phyloP scores from a whole-genome alignment of 2,329 filamentous ascomycete genomes.

The Paracamarosporium sp. region DNA sequence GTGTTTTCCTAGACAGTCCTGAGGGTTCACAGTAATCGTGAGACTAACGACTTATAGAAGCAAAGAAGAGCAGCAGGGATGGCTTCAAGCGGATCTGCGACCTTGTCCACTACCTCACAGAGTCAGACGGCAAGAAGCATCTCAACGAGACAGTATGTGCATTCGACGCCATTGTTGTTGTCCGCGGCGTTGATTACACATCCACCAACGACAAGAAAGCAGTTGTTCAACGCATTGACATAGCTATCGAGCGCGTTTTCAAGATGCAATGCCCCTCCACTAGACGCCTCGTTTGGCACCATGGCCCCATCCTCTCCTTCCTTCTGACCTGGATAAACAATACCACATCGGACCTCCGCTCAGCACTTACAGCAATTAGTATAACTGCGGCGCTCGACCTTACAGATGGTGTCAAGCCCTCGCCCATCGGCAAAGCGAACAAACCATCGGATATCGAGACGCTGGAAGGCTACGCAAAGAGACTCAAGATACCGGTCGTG shows the following conservation, averaged over 20 bases:
- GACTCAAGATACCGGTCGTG: conserved; percentile 31
- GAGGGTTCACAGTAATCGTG: neutral
- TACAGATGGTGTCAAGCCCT: conserved; percentile 24
- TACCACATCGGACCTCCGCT: conserved; percentile 31
- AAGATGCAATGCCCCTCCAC: conserved; percentile 5
- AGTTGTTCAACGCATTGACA: conserved; percentile 32
- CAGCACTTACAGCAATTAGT: conserved; percentile 28
- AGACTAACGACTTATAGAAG: conserved; percentile 5
- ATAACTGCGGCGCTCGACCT: conserved; percentile 32
- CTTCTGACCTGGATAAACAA: conserved; percentile 37
- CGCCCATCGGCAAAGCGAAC: conserved; percentile 27
- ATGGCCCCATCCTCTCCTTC: conserved; percentile 36
- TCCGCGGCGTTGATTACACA: conserved; percentile 34
- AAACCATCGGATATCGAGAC: conserved; percentile 26
- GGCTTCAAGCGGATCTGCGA: conserved; percentile 35
- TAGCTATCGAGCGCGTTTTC: conserved; percentile 26
- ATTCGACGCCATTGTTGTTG: conserved; percentile 37
- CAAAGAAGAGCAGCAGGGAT: conserved; percentile 21
- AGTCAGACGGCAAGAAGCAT: conserved; percentile 26
- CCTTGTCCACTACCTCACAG: conserved; percentile 33
- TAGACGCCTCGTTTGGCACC: conserved; percentile 41
- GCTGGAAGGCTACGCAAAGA: conserved; percentile 30
- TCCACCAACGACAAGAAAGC: conserved; percentile 13
- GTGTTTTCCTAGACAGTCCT: neutral
- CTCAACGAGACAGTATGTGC: conserved; percentile 30